Evolutionary conservation across 208 protist species (phyloP).

Genomic region (Crithidia fasciculata): DNA sequence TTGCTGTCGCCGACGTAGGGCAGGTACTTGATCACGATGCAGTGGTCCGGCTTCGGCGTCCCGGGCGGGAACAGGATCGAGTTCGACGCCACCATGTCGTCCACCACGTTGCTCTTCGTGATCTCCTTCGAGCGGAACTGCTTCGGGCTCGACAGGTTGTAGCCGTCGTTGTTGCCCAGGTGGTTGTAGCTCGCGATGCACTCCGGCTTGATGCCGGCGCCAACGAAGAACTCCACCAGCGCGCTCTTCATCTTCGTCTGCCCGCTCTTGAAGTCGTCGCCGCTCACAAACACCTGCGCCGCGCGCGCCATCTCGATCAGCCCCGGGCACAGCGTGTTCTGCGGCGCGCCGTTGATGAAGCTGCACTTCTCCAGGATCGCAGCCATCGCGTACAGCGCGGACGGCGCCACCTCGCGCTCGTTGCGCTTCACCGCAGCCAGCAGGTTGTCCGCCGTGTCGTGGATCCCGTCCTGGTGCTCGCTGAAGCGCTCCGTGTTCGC

Average conservation of each 20-base stretch:
- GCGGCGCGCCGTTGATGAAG: constrained; percentile 99
- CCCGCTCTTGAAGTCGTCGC: constrained; percentile 99
- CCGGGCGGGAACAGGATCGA: constrained; percentile 94
- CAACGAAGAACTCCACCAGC: constrained; percentile 98
- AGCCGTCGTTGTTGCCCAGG: constrained; percentile 99
- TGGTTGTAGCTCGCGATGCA: constrained; percentile 94
- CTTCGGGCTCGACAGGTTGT: constrained; percentile 95
- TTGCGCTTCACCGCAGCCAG: constrained; percentile 87
- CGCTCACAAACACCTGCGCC: constrained; percentile 94
- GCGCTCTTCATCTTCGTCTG: constrained; percentile 99
- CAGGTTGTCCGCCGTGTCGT: constrained; percentile 97
- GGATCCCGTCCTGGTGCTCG: constrained; percentile 89
- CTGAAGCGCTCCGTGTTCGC: constrained; percentile 99
- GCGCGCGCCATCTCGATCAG: constrained; percentile 93
- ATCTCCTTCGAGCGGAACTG: constrained; percentile 99
- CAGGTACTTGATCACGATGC: constrained; percentile 99
- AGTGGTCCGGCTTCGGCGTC: constrained; percentile 96
- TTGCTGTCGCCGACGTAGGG: constrained; percentile 98
- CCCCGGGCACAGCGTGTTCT: constrained; percentile 99
- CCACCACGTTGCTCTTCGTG: constrained; percentile 98
- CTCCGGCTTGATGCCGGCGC: constrained; percentile 89
- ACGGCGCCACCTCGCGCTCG: constrained; percentile 95
- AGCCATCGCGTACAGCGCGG: constrained; percentile 96
- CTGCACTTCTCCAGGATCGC: constrained; percentile 96
- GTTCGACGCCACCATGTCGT: constrained; percentile 99